Conservation (phyloP, 805 yeast genomes). For the Suhomyces canberraensis region DNA sequence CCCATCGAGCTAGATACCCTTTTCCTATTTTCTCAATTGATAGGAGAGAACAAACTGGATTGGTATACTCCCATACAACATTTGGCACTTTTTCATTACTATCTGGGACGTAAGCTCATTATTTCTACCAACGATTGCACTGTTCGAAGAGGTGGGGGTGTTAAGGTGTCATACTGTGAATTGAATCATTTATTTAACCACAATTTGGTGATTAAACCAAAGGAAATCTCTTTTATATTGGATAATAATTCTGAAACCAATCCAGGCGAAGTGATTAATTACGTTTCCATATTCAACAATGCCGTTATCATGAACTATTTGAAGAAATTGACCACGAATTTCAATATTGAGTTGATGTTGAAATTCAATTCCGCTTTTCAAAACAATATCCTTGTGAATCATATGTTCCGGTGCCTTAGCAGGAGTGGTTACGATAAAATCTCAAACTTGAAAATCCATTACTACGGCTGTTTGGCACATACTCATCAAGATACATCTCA, state of each 20-base stretch:
- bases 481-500: neutral
- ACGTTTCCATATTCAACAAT: constrained; percentile 6
- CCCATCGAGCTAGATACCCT: constrained; percentile 13
- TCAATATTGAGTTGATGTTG: constrained; percentile 15
- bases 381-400: constrained; percentile 3
- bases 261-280: constrained; percentile 1
- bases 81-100: constrained; percentile 12
- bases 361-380: constrained; percentile 9
- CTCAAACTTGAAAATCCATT: constrained; percentile 1
- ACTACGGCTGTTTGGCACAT: neutral
- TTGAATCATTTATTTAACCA: constrained; percentile 16
- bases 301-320: constrained; percentile 11
- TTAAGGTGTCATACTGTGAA: constrained; percentile 8
- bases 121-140: neutral
- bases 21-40: constrained; percentile 7
- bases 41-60: neutral
- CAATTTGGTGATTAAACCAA: constrained; percentile 19
- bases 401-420: constrained; percentile 1
- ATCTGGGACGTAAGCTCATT: constrained; percentile 8
- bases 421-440: neutral
- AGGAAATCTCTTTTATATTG: constrained; percentile 14
- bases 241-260: constrained; percentile 8
- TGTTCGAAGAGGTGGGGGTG: neutral
- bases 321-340: constrained; percentile 11
- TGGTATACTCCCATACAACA: constrained; percentile 7